Evolutionary conservation across 2,329 filamentous ascomycete genomes (phyloP).

Genomic region (Byssochlamys sp.): DNA sequence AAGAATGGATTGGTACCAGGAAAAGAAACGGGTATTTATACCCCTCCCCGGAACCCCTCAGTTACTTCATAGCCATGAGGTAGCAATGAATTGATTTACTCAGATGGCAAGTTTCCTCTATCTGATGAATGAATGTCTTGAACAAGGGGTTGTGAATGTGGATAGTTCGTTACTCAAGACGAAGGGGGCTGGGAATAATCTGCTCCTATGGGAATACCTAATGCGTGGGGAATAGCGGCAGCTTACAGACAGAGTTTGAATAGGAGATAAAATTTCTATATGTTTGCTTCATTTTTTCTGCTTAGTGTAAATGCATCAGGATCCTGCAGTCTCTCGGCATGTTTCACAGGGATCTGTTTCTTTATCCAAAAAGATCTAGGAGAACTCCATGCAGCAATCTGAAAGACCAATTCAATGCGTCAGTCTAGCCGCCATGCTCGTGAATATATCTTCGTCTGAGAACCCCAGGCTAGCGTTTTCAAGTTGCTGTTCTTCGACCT

Average conservation of each 20-base stretch:
- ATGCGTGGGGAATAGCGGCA: background rate
- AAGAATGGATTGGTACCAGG: no score
- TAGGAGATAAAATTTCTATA: background rate
- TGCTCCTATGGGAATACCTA: background rate
- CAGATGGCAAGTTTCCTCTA: no score
- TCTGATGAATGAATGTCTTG: background rate
- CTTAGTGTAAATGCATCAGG: background rate
- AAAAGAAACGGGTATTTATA: no score
- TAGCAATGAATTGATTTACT: no score
- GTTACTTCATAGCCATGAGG: no score
- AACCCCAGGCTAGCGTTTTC: constrained; percentile 25
- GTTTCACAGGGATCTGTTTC: background rate
- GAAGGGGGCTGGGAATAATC: background rate
- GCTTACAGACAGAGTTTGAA: background rate
- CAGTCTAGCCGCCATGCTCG: constrained; percentile 14
- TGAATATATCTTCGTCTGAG: constrained; percentile 27
- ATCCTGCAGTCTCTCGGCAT: background rate
- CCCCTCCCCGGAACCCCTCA: no score
- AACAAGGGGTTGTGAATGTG: background rate
- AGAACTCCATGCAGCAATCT: background rate
- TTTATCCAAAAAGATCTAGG: background rate
- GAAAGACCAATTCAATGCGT: background rate
- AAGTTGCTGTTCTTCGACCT: constrained; percentile 14
- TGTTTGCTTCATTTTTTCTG: background rate
- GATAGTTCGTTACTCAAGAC: background rate